Evolutionary conservation across 2,329 filamentous ascomycete species (phyloP).

Genomic region (Esteya vermicola): DNA sequence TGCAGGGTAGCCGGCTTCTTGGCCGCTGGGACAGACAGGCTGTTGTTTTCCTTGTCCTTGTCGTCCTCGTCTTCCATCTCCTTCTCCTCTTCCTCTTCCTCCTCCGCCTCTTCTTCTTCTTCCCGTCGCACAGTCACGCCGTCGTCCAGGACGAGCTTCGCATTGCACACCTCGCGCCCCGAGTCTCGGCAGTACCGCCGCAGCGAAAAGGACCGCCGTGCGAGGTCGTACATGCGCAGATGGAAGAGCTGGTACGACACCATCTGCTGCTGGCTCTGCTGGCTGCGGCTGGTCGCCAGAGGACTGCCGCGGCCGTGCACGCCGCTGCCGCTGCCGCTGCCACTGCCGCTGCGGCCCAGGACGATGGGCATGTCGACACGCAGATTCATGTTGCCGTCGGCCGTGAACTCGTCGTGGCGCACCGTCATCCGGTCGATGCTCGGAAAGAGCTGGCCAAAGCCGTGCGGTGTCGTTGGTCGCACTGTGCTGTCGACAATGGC

Average conservation of each 20-base stretch:
- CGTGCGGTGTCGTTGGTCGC: constrained; percentile 62
- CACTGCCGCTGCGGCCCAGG: constrained; percentile 11
- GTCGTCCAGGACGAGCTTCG: constrained; percentile 55
- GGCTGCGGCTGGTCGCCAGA: too few species aligned
- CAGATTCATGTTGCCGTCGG: constrained; percentile 94
- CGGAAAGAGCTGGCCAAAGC: constrained; percentile 78
- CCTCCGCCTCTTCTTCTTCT: too few species aligned
- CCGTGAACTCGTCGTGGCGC: constrained; percentile 76
- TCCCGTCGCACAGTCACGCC: background rate
- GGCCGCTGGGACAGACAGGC: too few species aligned
- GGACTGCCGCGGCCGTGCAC: background rate
- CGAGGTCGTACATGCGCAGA: constrained; percentile 84
- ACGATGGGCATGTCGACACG: constrained; percentile 67
- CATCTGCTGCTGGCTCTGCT: constrained; percentile 42
- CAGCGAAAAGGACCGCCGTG: constrained; percentile 75
- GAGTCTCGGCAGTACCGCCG: constrained; percentile 86
- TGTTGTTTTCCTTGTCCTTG: too few species aligned
- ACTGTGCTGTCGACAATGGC: constrained; percentile 51
- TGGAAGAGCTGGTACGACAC: constrained; percentile 67
- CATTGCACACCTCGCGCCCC: constrained; percentile 82
- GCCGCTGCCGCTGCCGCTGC: constrained; percentile 19
- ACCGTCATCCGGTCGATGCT: constrained; percentile 69
- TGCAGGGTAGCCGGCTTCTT: too few species aligned
- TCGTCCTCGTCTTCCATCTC: too few species aligned
- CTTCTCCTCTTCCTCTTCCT: too few species aligned